Evolutionary conservation across 495 filamentous ascomycete species (phyloP).

Genomic region (Aspergillus affinis): DNA sequence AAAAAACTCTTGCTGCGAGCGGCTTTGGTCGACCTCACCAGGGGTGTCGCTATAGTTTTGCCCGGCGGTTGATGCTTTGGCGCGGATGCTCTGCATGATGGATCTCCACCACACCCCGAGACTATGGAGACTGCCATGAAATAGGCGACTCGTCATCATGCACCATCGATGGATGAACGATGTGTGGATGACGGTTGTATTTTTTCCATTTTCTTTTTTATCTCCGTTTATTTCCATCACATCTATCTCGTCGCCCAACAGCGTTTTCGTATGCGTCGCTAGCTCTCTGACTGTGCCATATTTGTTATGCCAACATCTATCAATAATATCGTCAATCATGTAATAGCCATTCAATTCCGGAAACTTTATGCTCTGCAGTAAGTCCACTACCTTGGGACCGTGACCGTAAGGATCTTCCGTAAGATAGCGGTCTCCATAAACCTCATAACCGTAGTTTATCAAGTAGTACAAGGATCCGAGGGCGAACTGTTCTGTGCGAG

Average conservation of each 20-base stretch:
- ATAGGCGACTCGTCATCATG: too few species aligned
- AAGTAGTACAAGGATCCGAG: slow-evolving; percentile 38
- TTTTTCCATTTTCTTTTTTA: too few species aligned
- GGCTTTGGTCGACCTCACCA: too few species aligned
- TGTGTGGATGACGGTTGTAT: too few species aligned
- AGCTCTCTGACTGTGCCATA: slow-evolving; percentile 31
- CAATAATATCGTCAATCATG: slow-evolving; percentile 37
- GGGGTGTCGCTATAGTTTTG: too few species aligned
- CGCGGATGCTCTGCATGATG: too few species aligned
- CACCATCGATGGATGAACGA: too few species aligned
- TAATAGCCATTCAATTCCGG: slow-evolving; percentile 33
- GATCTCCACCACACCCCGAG: too few species aligned
- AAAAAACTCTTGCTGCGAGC: not conserved
- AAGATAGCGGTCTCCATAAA: slow-evolving; percentile 34
- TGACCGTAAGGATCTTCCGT: slow-evolving; percentile 36
- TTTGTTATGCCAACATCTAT: slow-evolving; percentile 40
- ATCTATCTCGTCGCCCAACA: too few species aligned
- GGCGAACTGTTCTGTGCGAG: slow-evolving; percentile 41
- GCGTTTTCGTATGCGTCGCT: slow-evolving; percentile 23
- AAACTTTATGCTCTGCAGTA: slow-evolving; percentile 37
- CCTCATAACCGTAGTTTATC: slow-evolving; percentile 40
- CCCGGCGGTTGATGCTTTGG: too few species aligned
- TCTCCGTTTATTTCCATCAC: too few species aligned
- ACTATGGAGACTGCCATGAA: too few species aligned
- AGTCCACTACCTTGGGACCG: slow-evolving; percentile 33